phyloP scores from a whole-genome alignment of 2,329 filamentous ascomycete species.

The Chalaropsis ovoidea region DNA sequence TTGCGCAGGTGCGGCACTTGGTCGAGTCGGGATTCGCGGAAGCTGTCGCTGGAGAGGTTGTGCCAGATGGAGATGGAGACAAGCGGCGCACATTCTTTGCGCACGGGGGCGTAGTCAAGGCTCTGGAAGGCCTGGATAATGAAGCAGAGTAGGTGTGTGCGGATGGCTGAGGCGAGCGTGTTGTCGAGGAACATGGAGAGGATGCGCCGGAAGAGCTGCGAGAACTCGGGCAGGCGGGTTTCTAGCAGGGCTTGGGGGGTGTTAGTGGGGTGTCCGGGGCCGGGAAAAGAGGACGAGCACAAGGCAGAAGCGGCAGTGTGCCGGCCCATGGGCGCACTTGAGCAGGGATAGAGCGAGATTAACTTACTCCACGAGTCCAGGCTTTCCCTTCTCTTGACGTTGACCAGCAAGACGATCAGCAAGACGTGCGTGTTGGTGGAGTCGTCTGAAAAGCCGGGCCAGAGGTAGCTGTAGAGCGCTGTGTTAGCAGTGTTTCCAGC shows the following conservation, averaged over 20 bases:
- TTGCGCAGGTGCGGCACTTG: conserved; percentile 68
- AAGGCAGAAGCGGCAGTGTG: neutral
- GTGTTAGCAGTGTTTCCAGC: conserved; percentile 27
- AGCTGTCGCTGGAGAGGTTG: conserved; percentile 68
- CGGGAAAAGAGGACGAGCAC: neutral
- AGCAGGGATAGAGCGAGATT: too few species aligned
- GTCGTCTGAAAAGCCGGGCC: conserved; percentile 83
- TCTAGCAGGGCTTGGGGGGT: conserved; percentile 57
- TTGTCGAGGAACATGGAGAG: conserved; percentile 74
- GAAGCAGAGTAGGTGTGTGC: conserved; percentile 78
- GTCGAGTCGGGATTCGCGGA: conserved; percentile 62
- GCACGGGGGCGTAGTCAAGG: conserved; percentile 74
- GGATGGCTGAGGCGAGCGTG: conserved; percentile 54
- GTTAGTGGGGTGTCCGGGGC: conserved; percentile 17
- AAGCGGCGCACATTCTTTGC: conserved; percentile 91
- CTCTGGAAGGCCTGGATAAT: conserved; percentile 89
- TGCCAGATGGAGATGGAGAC: conserved; percentile 96
- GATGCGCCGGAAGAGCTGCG: conserved; percentile 76
- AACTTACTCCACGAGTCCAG: conserved; percentile 72
- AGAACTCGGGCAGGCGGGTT: conserved; percentile 70
- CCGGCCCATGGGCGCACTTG: too few species aligned
- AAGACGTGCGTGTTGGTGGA: conserved; percentile 87
- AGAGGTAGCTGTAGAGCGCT: conserved; percentile 63
- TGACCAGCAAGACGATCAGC: conserved; percentile 73
- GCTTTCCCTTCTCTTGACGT: conserved; percentile 78